Evolutionary conservation across 306 rosid genomes (phyloP), one percentile per base, ranked within the genome.

Genomic region (Elaeagnus macrophylla): DNA sequence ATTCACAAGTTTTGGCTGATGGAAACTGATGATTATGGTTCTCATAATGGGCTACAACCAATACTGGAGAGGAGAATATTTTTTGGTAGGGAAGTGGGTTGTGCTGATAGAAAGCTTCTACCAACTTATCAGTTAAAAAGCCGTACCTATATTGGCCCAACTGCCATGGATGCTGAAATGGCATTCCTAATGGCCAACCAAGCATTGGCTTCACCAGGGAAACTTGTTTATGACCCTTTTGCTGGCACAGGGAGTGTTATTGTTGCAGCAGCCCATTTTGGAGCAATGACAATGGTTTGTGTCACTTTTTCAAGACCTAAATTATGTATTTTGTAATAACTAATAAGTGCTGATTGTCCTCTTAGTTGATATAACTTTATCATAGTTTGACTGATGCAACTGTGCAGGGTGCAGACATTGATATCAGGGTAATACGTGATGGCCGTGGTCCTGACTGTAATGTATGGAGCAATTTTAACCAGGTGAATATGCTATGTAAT

Each of bases 121-220:
- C 97, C 97, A n/a, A 82, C 96, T 25, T 91, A 86, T 69, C 87
- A 91, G 65, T 72, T 91, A 72, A 91, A 91, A 75, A 91, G 91
- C 67, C 97, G 96, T 42, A 74, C 56, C 53, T 91, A 91, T 80
- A 94, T 91, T 51, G 97, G 97, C 50, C 97, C 97, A 68, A 91
- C 97, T n/a, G 97, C 97, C 63, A 91, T 91, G 97, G 97, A 91
- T 77, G 96, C 97, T 5, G 97, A 91, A 77, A 77, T 91, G 68
- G 96, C 96, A 54, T 86, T 91, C 73, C 72, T 91, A 55, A 91
- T 91, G 97, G 96, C 93, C 68, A 91, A 91, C 67, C 97, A 91
- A 76, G 96, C 93, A 40, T 75, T 86, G 44, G 89, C 79, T 32
- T 40, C 76, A 55, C 64, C 89, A 1, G 96, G 96, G 59, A 91